Base-by-base conservation (phyloP, 371 early-diverging fungal genomes). In the Rozella allomycis region DNA sequence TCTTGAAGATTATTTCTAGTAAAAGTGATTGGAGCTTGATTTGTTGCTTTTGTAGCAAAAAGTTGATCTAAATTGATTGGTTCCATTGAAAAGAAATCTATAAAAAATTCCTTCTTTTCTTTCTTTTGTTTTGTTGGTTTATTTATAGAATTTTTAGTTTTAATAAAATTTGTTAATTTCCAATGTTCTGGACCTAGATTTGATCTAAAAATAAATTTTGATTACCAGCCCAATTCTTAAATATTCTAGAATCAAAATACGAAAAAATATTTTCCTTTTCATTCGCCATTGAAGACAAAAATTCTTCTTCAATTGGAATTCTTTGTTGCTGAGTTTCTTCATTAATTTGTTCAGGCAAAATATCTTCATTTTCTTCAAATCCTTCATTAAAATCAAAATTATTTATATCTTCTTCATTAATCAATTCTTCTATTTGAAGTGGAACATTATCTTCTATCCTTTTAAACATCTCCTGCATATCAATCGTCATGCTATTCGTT, bases 171-270 rank as follows among this genome's bases (percentile, higher is more conserved):
- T 30, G 67, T 57, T 25, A 79, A 42, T 30, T 73, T 81, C 88
- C 88, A 93, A 49, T 81, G 81, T 39, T 77, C 84, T 12, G 88
- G 85, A 7, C 90, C n/a, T n/a, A n/a, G n/a, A n/a, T n/a, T n/a
- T n/a, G n/a, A n/a, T n/a, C n/a, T n/a, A n/a, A n/a, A n/a, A n/a
- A n/a, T n/a, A n/a, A n/a, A n/a, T n/a, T n/a, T n/a, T n/a, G n/a
- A n/a, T n/a, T n/a, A n/a, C n/a, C 90, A 11, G 90, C 90, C 93
- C 93, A 93, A 30, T 72, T 70, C 30, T 72, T 65, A 33, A 62
- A 38, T 35, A 81, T 60, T 4, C 69, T 69, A 6, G 67, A 45
- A 52, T 88, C 88, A 60, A 90, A 90, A 46, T 88, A 87, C 19
- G 77, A 70, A 38, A 81, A 78, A 38, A 78, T 46, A 23, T 73